Base-by-base conservation (phyloP, 2,329 filamentous ascomycete species). In the Chrysosporium queenslandicum region DNA sequence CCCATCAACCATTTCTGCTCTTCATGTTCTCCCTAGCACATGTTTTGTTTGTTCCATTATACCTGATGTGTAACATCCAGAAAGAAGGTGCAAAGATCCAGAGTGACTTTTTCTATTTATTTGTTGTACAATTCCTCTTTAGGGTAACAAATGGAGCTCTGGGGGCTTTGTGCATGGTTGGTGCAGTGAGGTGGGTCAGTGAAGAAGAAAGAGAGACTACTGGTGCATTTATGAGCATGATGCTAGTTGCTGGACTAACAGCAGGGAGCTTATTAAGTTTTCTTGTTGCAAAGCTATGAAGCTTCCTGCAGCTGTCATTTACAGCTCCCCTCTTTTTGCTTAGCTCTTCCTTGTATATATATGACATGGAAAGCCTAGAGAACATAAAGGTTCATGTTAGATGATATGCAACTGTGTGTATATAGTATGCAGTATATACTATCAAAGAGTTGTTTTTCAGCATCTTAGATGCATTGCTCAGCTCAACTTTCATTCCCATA, bases 161-260 rank as follows among this genome's bases (percentile, higher is more conserved):
- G 12, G 85, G 86, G 27, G 87, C 86, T 53, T 85, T 79, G 59
- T 88, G 86, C 67, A 97, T 98, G 90, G 94, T 97, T 81, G 85
- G 85, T 0, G 85, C 89, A 0, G 80, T 79, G 0, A 81, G 86
- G 59, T 91, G 83, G 79, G 90, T 97, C 0, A 83, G 84, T 3
- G 80, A 84, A 1, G 81, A 83, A 7, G 91, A 98, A 72, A 77
- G 86, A 30, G 89, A 95, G 71, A 90, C 88, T 5, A 83, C 89
- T 0, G 92, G 91, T 43, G 88, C 86, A 1, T 97, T 97, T 66
- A 97, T 98, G 92, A 85, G 86, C 2, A 68, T 96, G 58, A 88
- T 85, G 66, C 78, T 97, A n/a, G 87, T 96, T 16, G 81, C 79
- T 4, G 92, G 92, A 0, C 70, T 97, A 68, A 80, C 88, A 1